Evolutionary conservation across 306 rosid species (phyloP).

Genomic region (Fagus crenata): DNA sequence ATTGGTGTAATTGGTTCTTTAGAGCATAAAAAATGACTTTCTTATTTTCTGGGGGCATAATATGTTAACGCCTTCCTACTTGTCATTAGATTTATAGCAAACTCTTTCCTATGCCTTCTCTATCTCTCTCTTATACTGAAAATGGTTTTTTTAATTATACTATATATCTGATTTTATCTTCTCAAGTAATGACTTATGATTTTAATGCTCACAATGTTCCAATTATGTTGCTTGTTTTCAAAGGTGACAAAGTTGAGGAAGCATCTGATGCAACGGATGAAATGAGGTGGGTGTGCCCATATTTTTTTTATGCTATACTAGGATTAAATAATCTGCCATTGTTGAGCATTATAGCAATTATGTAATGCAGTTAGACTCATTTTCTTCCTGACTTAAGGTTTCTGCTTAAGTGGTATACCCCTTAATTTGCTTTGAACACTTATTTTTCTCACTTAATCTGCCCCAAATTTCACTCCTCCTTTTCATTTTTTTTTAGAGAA

Average conservation of each 20-base stretch:
- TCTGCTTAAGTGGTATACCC: background rate
- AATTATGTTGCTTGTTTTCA: slow-evolving; percentile 17
- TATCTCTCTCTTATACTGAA: background rate
- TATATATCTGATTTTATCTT: background rate
- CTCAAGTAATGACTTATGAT: background rate
- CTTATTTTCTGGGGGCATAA: background rate
- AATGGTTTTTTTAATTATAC: background rate
- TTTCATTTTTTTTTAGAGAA: background rate
- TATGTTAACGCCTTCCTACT: background rate
- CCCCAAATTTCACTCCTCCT: background rate
- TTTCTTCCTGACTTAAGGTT: background rate
- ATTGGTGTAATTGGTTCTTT: background rate
- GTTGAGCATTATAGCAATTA: slow-evolving; percentile 5
- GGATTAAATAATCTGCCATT: slow-evolving; percentile 6
- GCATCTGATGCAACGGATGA: slow-evolving; percentile 38
- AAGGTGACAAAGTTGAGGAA: slow-evolving; percentile 58
- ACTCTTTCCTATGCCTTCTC: background rate
- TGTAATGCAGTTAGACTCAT: background rate
- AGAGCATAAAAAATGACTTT: too few species aligned
- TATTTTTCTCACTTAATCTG: too few species aligned
- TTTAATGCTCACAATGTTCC: slow-evolving; percentile 10
- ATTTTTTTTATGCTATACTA: background rate
- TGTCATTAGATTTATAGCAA: background rate
- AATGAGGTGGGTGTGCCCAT: slow-evolving; percentile 50
- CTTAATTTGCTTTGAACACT: too few species aligned